Evolutionary conservation across 768 basidiomycete species (phyloP).

Genomic region (Pholiota molesta): DNA sequence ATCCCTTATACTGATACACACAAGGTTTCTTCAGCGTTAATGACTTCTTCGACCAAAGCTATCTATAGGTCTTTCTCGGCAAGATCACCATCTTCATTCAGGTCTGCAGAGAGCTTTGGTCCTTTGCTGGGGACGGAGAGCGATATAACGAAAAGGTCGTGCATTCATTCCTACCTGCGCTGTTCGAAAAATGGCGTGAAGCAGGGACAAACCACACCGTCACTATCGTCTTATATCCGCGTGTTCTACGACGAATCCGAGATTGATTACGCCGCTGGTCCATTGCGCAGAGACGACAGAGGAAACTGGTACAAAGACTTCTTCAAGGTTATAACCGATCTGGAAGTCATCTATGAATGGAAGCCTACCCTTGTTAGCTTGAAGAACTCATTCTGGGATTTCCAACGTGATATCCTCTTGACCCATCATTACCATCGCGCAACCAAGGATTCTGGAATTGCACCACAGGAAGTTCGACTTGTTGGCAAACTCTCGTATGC

Average conservation of each 20-base stretch:
- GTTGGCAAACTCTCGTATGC: conserved; percentile 84
- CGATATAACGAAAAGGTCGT: conserved; percentile 97
- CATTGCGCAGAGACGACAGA: conserved; percentile 73
- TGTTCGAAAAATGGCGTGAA: conserved; percentile 85
- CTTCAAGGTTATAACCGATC: conserved; percentile 92
- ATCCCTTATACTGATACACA: conserved; percentile 2
- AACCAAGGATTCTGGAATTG: conserved; percentile 45
- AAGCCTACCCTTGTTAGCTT: conserved; percentile 82
- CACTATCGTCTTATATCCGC: conserved; percentile 95
- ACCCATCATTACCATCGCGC: conserved; percentile 88
- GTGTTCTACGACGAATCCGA: conserved; percentile 87
- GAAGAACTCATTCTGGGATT: conserved; percentile 88
- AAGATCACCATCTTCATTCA: conserved; percentile 95
- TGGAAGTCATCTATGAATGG: conserved; percentile 89
- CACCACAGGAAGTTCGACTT: conserved; percentile 62
- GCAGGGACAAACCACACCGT: conserved; percentile 90
- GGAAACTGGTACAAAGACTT: conserved; percentile 92
- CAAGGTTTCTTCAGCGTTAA: conserved; percentile 80
- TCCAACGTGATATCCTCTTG: conserved; percentile 88
- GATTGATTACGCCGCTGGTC: conserved; percentile 81
- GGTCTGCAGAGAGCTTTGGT: conserved; percentile 95
- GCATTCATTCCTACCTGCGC: conserved; percentile 90
- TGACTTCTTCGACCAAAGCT: conserved; percentile 83
- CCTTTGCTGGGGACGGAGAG: conserved; percentile 95
- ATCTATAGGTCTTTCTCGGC: conserved; percentile 92